A percentile compares a stretch with the other conserved stretches of the same genome.
Evolutionary conservation across 192 early-diverging fungal genomes (phyloP).

Genomic region (Linnemannia elongata): DNA sequence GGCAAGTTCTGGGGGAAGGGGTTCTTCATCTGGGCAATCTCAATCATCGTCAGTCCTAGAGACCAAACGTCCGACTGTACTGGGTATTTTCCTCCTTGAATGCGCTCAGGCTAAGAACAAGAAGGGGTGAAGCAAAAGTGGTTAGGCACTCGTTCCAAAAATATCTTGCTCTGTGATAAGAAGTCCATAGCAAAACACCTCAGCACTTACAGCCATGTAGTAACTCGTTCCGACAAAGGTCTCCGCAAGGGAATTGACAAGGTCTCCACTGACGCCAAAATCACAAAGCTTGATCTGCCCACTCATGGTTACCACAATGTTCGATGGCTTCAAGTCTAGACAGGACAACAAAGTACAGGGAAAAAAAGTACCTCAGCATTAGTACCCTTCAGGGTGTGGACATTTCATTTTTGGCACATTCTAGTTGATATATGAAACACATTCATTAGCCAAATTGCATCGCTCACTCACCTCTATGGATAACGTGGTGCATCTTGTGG

Average conservation of each 20-base stretch:
- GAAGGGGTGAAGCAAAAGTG: conserved; percentile 1
- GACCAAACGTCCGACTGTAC: conserved; percentile 98
- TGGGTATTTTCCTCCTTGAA: conserved; percentile 89
- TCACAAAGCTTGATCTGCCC: conserved; percentile 98
- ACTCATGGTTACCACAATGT: conserved; percentile 90
- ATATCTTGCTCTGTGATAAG: not conserved
- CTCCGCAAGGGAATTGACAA: conserved; percentile 89
- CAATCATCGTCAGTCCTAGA: conserved; percentile 92
- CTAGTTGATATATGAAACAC: conserved; percentile 5
- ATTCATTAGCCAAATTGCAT: not conserved
- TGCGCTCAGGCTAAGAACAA: conserved; percentile 88
- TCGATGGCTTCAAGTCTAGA: conserved; percentile 97
- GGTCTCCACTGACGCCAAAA: conserved; percentile 95
- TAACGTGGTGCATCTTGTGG: conserved; percentile 82
- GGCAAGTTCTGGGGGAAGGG: conserved; percentile 89
- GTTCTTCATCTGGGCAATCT: conserved; percentile 92
- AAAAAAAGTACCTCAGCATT: not conserved
- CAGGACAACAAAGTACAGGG: not conserved
- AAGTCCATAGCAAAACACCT: not conserved
- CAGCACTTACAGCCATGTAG: conserved; percentile 89
- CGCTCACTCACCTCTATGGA: conserved; percentile 86
- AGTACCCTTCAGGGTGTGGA: conserved; percentile 1
- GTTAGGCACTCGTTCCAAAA: not conserved
- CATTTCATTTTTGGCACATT: not conserved
- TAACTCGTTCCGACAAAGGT: conserved; percentile 98